Percentiles rank a stretch among this genome's conserved stretches.
phyloP scores from a whole-genome alignment of 2,329 filamentous ascomycete genomes.

The Elsinoe fawcettii region DNA sequence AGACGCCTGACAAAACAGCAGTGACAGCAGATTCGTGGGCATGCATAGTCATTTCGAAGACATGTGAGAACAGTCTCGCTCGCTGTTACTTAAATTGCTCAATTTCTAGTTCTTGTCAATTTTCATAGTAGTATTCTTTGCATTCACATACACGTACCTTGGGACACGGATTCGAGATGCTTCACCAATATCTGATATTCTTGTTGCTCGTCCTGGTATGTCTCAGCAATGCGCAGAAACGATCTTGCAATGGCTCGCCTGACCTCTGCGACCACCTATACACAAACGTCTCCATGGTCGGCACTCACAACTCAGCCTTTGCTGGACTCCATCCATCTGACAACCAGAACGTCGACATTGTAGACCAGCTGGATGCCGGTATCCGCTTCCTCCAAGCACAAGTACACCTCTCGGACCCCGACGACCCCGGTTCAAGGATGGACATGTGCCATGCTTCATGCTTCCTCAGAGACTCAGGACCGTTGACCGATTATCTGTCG shows the following conservation, averaged over 20 bases:
- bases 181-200: neutral
- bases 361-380: conserved; percentile 59
- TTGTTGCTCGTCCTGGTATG: neutral
- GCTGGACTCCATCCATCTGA: conserved; percentile 45
- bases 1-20: neutral
- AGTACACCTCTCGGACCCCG: conserved; percentile 55
- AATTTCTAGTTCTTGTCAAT: neutral
- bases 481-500: conserved; percentile 55
- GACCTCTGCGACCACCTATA: conserved; percentile 51
- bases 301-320: conserved; percentile 60
- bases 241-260: conserved; percentile 49
- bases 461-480: conserved; percentile 59
- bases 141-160: too few relatives aligned
- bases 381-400: conserved; percentile 65
- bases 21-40: neutral
- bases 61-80: neutral
- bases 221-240: conserved; percentile 4
- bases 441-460: conserved; percentile 63
- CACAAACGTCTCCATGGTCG: conserved; percentile 54
- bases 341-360: conserved; percentile 34
- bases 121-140: too few relatives aligned
- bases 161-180: neutral
- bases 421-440: conserved; percentile 30
- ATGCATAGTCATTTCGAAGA: neutral
- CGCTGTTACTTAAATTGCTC: too few relatives aligned